Conservation (phyloP, 352 stramenopile species). For the Pythium brassicae region DNA sequence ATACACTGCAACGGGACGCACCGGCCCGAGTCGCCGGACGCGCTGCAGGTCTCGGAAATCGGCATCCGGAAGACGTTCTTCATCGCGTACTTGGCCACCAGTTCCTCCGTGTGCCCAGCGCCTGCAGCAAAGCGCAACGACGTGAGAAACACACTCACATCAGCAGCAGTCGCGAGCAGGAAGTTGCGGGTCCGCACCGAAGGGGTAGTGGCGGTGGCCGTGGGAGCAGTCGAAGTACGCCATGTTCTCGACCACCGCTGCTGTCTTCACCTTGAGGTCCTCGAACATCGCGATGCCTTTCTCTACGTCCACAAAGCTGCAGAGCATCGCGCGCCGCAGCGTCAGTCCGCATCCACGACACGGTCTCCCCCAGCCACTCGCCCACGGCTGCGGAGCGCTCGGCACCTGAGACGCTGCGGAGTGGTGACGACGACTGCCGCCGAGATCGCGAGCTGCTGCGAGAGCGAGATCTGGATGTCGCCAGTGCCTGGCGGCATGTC, state of each 20-base stretch:
- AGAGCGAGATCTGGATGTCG: slow-evolving; percentile 98
- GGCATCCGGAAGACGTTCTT: slow-evolving; percentile 85
- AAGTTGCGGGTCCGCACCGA: slow-evolving; percentile 38
- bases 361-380: background rate
- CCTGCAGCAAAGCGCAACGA: slow-evolving; percentile 21
- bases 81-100: slow-evolving; percentile 77
- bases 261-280: slow-evolving; percentile 95
- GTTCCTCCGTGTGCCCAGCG: slow-evolving; percentile 63
- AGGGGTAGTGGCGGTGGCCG: slow-evolving; percentile 82
- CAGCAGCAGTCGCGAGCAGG: background rate
- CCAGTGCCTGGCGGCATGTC: slow-evolving; percentile 99
- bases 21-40: slow-evolving; percentile 69
- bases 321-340: background rate
- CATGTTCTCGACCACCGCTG: slow-evolving; percentile 99
- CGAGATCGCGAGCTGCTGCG: slow-evolving; percentile 96
- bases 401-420: slow-evolving; percentile 92
- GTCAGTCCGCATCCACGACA: background rate
- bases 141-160: background rate
- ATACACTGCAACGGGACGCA: slow-evolving; percentile 13
- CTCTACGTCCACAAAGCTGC: slow-evolving; percentile 97
- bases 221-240: slow-evolving; percentile 93
- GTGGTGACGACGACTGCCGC: slow-evolving; percentile 99
- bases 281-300: slow-evolving; percentile 99
- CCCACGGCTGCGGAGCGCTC: too few species aligned
- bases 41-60: slow-evolving; percentile 73